A percentile compares a stretch with the other conserved stretches of the same genome.
Conservation (phyloP, 2,329 filamentous ascomycete species). For the Cylindrodendrum hubeiense region DNA sequence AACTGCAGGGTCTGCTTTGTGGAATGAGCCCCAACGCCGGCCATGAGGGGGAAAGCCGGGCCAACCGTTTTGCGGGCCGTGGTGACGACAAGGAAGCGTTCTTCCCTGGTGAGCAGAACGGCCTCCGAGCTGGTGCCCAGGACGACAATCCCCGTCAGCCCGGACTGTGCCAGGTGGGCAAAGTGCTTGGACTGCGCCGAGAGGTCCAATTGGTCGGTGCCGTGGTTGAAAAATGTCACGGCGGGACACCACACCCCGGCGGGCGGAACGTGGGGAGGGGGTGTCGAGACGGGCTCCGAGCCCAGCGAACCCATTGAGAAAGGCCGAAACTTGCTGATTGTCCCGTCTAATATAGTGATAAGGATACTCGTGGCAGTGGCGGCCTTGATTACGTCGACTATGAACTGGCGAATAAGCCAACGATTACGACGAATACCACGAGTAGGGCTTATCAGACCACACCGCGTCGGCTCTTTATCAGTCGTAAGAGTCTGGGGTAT, state of each 20-base stretch:
- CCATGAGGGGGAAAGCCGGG: slow-evolving; percentile 89
- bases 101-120: slow-evolving; percentile 69
- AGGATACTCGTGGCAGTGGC: neutral
- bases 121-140: slow-evolving; percentile 69
- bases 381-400: neutral
- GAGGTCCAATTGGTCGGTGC: slow-evolving; percentile 61
- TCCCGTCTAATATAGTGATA: neutral
- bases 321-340: neutral
- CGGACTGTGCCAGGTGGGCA: slow-evolving; percentile 61
- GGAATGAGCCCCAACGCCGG: slow-evolving; percentile 73
- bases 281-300: neutral
- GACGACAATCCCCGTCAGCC: slow-evolving; percentile 64
- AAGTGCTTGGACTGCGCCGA: slow-evolving; percentile 64
- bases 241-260: slow-evolving; percentile 64
- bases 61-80: slow-evolving; percentile 81
- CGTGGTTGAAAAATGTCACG: slow-evolving; percentile 66
- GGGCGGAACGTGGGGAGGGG: slow-evolving; percentile 43
- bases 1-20: slow-evolving; percentile 73
- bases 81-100: slow-evolving; percentile 67
- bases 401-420: neutral
- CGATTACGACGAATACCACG: neutral
- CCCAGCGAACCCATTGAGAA: neutral
- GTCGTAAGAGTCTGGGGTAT: neutral
- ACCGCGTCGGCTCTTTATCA: neutral
- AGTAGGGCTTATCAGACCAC: neutral